Conservation (phyloP, 139 green algal species). For the Chlamydomonas urium region DNA sequence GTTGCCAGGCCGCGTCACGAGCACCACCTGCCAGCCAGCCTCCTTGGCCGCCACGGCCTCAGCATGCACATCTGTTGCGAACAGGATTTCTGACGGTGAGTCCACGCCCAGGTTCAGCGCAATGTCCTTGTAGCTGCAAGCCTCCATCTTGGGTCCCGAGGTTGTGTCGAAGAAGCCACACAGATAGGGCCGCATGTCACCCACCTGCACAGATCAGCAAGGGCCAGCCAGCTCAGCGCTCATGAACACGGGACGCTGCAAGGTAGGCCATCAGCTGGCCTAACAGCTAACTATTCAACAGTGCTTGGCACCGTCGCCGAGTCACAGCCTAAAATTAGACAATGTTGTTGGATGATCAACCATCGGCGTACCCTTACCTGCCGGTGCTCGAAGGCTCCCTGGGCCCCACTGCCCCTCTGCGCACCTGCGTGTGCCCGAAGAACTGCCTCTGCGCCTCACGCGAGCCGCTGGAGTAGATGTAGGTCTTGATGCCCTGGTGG, state of each 20-base stretch:
- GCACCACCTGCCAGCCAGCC: conserved; percentile 73
- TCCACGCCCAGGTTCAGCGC: conserved; percentile 68
- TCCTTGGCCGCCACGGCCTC: conserved; percentile 75
- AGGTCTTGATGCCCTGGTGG: conserved; percentile 73
- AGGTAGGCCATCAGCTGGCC: too few species aligned
- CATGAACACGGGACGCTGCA: too few species aligned
- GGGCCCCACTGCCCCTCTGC: too few species aligned
- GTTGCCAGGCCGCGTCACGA: conserved; percentile 78
- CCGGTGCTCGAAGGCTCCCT: not conserved
- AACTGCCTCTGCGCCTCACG: conserved; percentile 61
- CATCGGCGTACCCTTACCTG: too few species aligned
- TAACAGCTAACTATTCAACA: too few species aligned
- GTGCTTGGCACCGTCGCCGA: too few species aligned
- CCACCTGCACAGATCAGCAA: conserved; percentile 29
- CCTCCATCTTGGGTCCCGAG: conserved; percentile 66
- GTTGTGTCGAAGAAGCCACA: conserved; percentile 94
- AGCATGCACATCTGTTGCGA: conserved; percentile 79
- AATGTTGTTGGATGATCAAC: too few species aligned
- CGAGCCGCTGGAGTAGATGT: conserved; percentile 92
- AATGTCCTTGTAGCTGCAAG: conserved; percentile 79
- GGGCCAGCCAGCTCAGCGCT: too few species aligned
- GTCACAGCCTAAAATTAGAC: too few species aligned
- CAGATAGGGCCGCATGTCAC: conserved; percentile 84
- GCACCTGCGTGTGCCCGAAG: conserved; percentile 44
- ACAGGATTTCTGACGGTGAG: conserved; percentile 64